Conservation (phyloP, 176 grass and related monocot species). For the Themeda triandra region DNA sequence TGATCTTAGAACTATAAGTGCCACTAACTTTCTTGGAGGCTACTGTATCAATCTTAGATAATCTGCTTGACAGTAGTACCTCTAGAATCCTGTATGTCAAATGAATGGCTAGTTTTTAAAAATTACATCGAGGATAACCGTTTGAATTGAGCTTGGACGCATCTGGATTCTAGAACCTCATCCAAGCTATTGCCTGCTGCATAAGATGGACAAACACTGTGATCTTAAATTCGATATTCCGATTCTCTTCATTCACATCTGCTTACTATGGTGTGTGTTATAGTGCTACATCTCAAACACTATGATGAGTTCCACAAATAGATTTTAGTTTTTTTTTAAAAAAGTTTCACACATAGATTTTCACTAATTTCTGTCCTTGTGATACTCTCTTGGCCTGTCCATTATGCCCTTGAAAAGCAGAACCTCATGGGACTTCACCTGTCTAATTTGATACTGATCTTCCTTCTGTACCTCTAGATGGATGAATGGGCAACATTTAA, state of each 20-base stretch:
- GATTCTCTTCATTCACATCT: not conserved
- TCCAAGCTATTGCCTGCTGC: not conserved
- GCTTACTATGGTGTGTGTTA: not conserved
- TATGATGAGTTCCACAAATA: too few relatives aligned
- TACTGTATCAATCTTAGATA: not conserved
- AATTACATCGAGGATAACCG: not conserved
- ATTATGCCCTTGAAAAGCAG: not conserved
- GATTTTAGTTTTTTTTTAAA: too few relatives aligned
- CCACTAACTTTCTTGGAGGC: not conserved
- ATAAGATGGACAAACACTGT: not conserved
- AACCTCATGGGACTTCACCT: not conserved
- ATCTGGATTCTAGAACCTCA: not conserved
- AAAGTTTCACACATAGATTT: not conserved
- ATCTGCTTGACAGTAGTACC: not conserved
- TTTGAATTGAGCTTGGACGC: not conserved
- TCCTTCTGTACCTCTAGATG: constrained; percentile 55
- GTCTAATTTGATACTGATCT: constrained; percentile 3
- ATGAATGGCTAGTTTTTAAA: not conserved
- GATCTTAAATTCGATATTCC: not conserved
- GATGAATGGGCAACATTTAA: constrained; percentile 96
- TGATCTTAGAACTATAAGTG: not conserved
- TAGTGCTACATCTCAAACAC: not conserved
- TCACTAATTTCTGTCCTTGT: not conserved
- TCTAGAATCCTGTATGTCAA: not conserved
- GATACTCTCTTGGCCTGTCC: not conserved